Evolutionary conservation across 306 rosid species (phyloP).

Genomic region (Prunus armeniaca): DNA sequence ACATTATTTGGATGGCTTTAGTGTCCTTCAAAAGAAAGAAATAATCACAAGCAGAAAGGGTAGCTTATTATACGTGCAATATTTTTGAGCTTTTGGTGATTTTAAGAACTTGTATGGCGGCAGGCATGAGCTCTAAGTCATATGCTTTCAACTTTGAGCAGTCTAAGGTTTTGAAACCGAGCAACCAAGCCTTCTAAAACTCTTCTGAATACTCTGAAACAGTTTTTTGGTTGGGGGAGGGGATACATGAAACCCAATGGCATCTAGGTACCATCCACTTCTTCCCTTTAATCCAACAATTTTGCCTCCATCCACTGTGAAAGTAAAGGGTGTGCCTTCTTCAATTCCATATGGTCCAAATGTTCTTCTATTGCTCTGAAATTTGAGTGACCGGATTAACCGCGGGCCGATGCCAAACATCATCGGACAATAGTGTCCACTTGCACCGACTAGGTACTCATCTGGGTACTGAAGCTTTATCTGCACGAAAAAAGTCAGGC

Average conservation of each 20-base stretch:
- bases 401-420: conserved; percentile 26
- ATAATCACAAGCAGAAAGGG: background rate
- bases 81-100: background rate
- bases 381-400: conserved; percentile 51
- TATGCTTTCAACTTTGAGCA: background rate
- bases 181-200: conserved; percentile 34
- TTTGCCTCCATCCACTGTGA: conserved; percentile 45
- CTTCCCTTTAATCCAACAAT: conserved; percentile 62
- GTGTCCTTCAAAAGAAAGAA: background rate
- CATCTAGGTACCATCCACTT: conserved; percentile 49
- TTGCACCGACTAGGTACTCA: conserved; percentile 46
- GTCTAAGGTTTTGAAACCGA: conserved; percentile 26
- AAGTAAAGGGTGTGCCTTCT: conserved; percentile 64
- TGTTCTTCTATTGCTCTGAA: conserved; percentile 48
- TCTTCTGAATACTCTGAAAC: conserved; percentile 37
- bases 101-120: background rate
- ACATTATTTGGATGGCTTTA: too few relatives aligned
- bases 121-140: background rate
- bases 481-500: conserved; percentile 15
- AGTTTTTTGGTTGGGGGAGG: conserved; percentile 23
- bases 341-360: conserved; percentile 59
- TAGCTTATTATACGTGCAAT: background rate
- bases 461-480: conserved; percentile 55
- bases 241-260: conserved; percentile 40
- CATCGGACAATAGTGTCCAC: conserved; percentile 47